Evolutionary conservation across 352 stramenopile genomes (phyloP), one percentile per base, ranked within the genome.

Genomic region (Phytophthora fragariae): DNA sequence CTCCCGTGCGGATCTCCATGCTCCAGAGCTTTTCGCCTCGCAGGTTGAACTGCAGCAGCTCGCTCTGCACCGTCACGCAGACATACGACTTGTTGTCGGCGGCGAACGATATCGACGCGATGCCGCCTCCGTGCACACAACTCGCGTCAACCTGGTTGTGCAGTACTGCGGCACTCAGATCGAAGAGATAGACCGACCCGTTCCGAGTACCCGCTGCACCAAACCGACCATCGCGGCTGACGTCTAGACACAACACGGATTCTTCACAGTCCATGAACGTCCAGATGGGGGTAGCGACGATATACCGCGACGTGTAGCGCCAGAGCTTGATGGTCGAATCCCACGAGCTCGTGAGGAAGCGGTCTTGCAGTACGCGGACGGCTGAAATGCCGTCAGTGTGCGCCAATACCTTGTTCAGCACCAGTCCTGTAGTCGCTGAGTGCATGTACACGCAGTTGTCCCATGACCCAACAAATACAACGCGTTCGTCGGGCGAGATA

Each of bases 361-460:
- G 82, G 17, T 85, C 77, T 9, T 81, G 75, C 17, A 92, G 39
- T 24, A 90, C 81, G 29, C 82, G 85, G 33, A 96, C 82, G 14
- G 84, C 87, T 14, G 87, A 93, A 37, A 96, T 86, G 6, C 86
- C 86, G 39, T 93, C 86, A 2, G 78, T 81, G 44, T 95, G 89
- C 1, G 86, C 87, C 3, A 89, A 68, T 5, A 90, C 74, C 12
- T 85, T 90, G 65, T 95, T 85, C 31, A 93, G 62, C 11, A 88
- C 77, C 1, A 76, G 65, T 1, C 85, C 87, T 3, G 80, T 91
- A 21, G 82, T 62, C 3, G 81, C 33, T 2, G 85, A 93, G 67
- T 92, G 79, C 87, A 96, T 93, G 73, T 90, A 90, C 52, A 96
- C 81, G 54, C 72, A 68, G 59, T 92, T 90, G 62, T 96, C 88